Evolutionary conservation across 2,329 filamentous ascomycete genomes (phyloP), one percentile per base, ranked within the genome.

Genomic region (Chaetothyriales sp.): DNA sequence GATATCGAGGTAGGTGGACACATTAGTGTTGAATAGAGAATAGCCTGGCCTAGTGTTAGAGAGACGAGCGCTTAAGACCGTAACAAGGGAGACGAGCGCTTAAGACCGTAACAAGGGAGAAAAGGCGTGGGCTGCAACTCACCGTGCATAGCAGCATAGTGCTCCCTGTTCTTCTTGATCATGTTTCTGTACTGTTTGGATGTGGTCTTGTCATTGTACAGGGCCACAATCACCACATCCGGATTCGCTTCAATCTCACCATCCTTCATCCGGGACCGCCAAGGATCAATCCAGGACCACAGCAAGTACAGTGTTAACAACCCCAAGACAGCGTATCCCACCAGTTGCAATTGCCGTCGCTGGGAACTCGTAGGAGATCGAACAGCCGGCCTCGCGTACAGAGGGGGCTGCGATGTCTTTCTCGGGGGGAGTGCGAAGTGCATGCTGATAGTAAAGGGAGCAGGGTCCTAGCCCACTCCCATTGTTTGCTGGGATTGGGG

Each of bases 71-170:
- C 19, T 7, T 15, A 40, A 1, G 13, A 4, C 15, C 18, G 20
- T 6, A 13, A n/a, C 18, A 45, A 22, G 44, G n/a, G 22, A 18
- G 29, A 29, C 5, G 28, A 29, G 28, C n/a, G n/a, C n/a, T n/a
- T n/a, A n/a, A n/a, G n/a, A n/a, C n/a, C n/a, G n/a, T n/a, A n/a
- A n/a, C n/a, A 19, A 13, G 4, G 19, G 19, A 9, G 18, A 18
- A 6, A 7, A 51, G n/a, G 18, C 44, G 45, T n/a, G 33, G 15
- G 49, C 50, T 48, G 28, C 4, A 6, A 60, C 77, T 63, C 77
- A 94, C 89, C 90, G 70, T 97, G 89, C 65, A 80, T 83, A 58
- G 79, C 77, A 6, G 90, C 92, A 69, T 97, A 98, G 56, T 85
- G 77, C 63, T 84, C 76, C 61, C 92, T 76, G 67, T 98, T 98